phyloP scores from a whole-genome alignment of 768 basidiomycete genomes.

The Saitozyma sp. region DNA sequence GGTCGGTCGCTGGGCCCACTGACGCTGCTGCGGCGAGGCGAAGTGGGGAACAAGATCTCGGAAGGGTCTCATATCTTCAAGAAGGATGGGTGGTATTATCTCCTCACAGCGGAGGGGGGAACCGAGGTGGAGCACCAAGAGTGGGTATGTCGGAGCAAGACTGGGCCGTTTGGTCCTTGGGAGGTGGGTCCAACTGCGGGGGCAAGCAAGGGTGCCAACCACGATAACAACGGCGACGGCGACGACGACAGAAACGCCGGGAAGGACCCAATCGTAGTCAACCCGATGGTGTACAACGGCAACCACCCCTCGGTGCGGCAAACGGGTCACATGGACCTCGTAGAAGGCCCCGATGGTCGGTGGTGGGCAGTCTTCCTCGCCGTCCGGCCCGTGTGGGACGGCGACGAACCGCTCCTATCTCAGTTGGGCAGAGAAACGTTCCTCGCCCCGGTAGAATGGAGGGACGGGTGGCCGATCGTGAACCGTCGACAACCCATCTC shows the following conservation, averaged over 20 bases:
- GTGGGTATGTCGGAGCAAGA: constrained; percentile 50
- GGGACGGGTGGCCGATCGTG: constrained; percentile 32
- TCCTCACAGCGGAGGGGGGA: constrained; percentile 54
- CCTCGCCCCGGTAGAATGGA: constrained; percentile 51
- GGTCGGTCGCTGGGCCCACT: not conserved
- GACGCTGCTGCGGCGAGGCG: not conserved
- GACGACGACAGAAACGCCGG: no score
- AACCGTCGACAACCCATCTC: constrained; percentile 14
- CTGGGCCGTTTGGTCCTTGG: constrained; percentile 47
- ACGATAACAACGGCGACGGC: no score
- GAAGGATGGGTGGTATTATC: constrained; percentile 49
- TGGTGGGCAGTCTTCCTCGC: constrained; percentile 49
- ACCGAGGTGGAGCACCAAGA: constrained; percentile 31
- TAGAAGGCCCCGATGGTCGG: constrained; percentile 50
- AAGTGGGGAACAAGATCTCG: constrained; percentile 16
- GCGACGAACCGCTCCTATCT: not conserved
- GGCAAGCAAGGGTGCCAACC: no score
- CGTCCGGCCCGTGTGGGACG: constrained; percentile 16
- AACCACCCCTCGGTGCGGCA: constrained; percentile 53
- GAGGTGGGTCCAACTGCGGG: constrained; percentile 15
- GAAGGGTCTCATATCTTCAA: constrained; percentile 47
- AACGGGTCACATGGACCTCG: constrained; percentile 55
- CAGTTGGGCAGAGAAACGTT: constrained; percentile 55
- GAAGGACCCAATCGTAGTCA: constrained; percentile 3
- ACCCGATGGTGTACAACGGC: constrained; percentile 29